A percentile compares a stretch with the other conserved stretches of the same genome.
phyloP scores from a whole-genome alignment of 2,329 filamentous ascomycete genomes.

The Lasiodiplodia gonubiensis region DNA sequence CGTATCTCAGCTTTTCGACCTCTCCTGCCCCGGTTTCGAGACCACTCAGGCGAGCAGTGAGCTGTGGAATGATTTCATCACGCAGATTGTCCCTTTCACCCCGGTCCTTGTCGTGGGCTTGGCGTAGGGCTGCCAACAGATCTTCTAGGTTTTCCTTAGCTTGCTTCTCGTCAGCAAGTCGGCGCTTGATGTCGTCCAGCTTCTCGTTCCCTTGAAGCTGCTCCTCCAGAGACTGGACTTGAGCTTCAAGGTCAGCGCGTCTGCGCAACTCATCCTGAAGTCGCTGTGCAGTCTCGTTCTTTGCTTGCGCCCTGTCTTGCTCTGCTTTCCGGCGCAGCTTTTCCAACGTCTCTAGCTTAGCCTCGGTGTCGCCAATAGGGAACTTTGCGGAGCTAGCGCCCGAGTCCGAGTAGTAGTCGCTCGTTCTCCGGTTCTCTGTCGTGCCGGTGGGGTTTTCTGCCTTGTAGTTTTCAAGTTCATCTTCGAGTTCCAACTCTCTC shows the following conservation, averaged over 20 bases:
- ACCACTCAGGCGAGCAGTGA: constrained; percentile 77
- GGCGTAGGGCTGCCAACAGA: constrained; percentile 79
- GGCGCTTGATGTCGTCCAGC: constrained; percentile 82
- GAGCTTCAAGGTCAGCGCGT: constrained; percentile 77
- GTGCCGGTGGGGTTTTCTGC: constrained; percentile 67
- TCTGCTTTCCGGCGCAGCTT: constrained; percentile 82
- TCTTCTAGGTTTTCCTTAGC: constrained; percentile 95
- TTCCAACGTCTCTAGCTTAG: constrained; percentile 73
- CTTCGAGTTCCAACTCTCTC: constrained; percentile 94
- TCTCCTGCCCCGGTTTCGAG: constrained; percentile 77
- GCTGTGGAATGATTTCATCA: constrained; percentile 82
- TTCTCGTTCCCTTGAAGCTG: constrained; percentile 69
- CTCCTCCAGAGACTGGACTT: constrained; percentile 82
- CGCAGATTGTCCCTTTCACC: constrained; percentile 92
- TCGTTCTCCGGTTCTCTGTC: constrained; percentile 75
- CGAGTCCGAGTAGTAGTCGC: constrained; percentile 98
- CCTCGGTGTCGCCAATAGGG: constrained; percentile 65
- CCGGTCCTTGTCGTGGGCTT: constrained; percentile 79
- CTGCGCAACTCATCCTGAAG: constrained; percentile 83
- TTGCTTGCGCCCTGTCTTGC: constrained; percentile 87
- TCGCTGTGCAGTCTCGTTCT: constrained; percentile 82
- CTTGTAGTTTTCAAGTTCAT: constrained; percentile 87
- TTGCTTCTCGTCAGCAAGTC: constrained; percentile 81
- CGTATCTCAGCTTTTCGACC: constrained; percentile 75
- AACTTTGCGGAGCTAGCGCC: constrained; percentile 84